Base-by-base conservation (phyloP, 305 asterid species). In the Coffea humblotiana region DNA sequence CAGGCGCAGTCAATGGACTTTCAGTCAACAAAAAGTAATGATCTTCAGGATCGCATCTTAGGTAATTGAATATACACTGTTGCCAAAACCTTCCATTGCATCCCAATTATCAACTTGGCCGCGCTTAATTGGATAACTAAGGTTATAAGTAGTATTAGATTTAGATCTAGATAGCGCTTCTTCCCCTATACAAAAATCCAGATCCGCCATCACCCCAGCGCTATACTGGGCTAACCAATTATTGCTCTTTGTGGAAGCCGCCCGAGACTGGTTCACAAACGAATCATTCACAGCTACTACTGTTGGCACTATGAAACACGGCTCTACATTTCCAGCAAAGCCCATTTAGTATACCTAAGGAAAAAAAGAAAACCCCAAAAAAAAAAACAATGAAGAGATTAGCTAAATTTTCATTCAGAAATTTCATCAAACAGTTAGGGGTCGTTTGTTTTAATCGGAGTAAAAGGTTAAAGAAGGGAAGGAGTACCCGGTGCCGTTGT, bases 181-280 rank as follows among this genome's bases (percentile, higher is more conserved):
- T 68, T 95, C 97, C 61, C 99, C 99, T 60, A 92, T 84, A 85
- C 65, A 92, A 80, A 92, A 95, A 83, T 95, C 99, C 78, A 95
- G 90, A 93, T 95, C 99, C 52, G 97, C 99, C 97, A 92, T 90
- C 77, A 95, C 97, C 56, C 99, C 99, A 14, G 98, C 97, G 76
- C 89, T 92, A 64, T 93, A 93, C 87, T 95, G 99, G 19, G 91
- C 85, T 87, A 90, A 64, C 96, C 92, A 91, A 82, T 87, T 93
- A 81, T 90, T 89, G 80, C 88, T 87, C 90, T 91, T 92, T 56
- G 88, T 82, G 10, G 93, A 74, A 15, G 83, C 81, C 74, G 83
- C 78, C 79, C 96, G 89, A 8, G 91, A 87, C 82, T 91, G 99
- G 85, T 86, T 91, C 81, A 92, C 79, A 85, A 92, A 90, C 1